Base-by-base conservation (phyloP, 129 eudicot species). In the Tagetes erecta region DNA sequence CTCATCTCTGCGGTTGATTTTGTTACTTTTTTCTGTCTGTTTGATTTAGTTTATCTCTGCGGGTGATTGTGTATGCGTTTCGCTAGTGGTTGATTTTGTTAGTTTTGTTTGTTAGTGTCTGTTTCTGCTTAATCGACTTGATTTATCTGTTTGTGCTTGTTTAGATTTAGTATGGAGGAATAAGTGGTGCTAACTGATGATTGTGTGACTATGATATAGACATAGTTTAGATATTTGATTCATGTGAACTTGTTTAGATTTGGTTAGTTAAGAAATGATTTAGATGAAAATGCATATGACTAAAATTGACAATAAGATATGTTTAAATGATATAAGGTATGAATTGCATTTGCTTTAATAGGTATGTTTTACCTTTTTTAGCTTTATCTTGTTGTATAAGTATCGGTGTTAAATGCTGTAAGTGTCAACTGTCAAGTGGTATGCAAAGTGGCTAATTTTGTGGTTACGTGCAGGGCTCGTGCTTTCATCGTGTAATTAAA, bases 401-500 rank as follows among this genome's bases (percentile, higher is more conserved):
- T 51, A 63, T 59, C 7, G 34, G 12, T 45, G 35, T 70, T 6
- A 8, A 31, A 70, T 13, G 27, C 27, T 20, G 27, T 20, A 20
- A 20, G 27, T 20, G 27, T 20, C 27, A 20, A 20, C 27, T 20
- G 27, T 20, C 27, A 20, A 20, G 27, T 7, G 4, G 6, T 13
- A 52, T 10, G 63, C 39, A 36, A 36, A 64, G 27, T 39, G 5
- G 33, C 35, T 63, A n/a, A 40, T 78, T 69, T 27, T 30, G 35
- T 68, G 68, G 55, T 58, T 44, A 35, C 55, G 42, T 71, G 75
- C 88, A 94, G 98, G 98, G 98, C 0, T 80, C 90, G 0, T 83
- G 89, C 79, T 94, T 94, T 63, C 90, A 88, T 72, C 93, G 89
- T 13, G 70, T 94, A 51, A 77, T 90, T 51, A 90, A 86, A 85